These are phyloP conservation scores for Halophytophthora batemanensis DNA, from an alignment of 352 stramenopile species.

Conservation along the genomic window DNA sequence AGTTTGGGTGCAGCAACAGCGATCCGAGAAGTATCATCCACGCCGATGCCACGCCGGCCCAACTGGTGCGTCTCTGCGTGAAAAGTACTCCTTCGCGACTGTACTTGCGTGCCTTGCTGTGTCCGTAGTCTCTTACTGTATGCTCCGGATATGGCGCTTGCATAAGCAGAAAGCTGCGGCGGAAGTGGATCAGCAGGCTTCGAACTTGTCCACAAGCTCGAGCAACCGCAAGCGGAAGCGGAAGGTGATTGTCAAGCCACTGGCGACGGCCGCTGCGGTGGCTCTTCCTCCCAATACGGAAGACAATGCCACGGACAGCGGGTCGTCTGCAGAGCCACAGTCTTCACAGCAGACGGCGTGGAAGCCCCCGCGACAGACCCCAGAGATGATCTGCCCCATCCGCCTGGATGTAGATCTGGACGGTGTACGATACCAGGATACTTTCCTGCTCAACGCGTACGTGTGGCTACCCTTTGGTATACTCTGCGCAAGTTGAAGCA, in stretches of 20 bases:
- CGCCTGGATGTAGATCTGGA: constrained; percentile 77
- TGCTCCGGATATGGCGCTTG: too few relatives aligned
- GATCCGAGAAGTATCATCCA: constrained; percentile 43
- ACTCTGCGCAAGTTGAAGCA: not conserved
- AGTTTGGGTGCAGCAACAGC: constrained; percentile 34
- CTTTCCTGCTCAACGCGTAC: constrained; percentile 64
- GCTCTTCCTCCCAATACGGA: not conserved
- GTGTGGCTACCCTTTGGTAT: constrained; percentile 5
- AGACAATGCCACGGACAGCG: constrained; percentile 2
- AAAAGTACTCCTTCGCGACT: not conserved
- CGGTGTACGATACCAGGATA: constrained; percentile 74
- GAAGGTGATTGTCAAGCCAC: constrained; percentile 38
- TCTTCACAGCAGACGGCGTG: constrained; percentile 17
- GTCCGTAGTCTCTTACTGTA: not conserved
- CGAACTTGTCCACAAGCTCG: not conserved
- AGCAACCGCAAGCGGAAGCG: constrained; percentile 64
- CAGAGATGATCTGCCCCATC: constrained; percentile 66
- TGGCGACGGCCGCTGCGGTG: constrained; percentile 13
- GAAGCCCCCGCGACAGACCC: constrained; percentile 12
- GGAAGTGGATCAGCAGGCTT: constrained; percentile 8
- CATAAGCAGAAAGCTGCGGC: constrained; percentile 17
- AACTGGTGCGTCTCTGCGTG: constrained; percentile 22
- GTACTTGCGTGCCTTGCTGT: not conserved
- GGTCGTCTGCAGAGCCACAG: constrained; percentile 7
- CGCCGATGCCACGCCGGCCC: constrained; percentile 25